phyloP scores from a whole-genome alignment of 495 filamentous ascomycete species.

The Neurospora hispaniola region DNA sequence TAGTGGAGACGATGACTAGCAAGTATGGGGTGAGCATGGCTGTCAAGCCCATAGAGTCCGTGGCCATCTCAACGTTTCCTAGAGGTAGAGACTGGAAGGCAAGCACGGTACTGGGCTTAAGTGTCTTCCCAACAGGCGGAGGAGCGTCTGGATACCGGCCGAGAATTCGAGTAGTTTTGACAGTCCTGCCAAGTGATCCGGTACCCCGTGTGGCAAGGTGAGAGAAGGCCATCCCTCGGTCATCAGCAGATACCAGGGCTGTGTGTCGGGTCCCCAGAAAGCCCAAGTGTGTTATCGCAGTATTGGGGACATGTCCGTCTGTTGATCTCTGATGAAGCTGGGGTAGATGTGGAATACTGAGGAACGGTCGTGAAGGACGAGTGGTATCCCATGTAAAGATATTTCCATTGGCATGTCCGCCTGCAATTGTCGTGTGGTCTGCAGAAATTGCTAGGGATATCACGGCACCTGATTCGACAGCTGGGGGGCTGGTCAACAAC shows the following conservation, averaged over 20 bases:
- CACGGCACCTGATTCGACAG: slow-evolving; percentile 81
- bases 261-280: slow-evolving; percentile 95
- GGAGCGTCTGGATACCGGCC: slow-evolving; percentile 74
- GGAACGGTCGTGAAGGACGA: slow-evolving; percentile 70
- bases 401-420: slow-evolving; percentile 77
- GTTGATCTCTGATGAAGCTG: slow-evolving; percentile 51
- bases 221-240: slow-evolving; percentile 94
- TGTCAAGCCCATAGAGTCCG: slow-evolving; percentile 81
- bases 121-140: slow-evolving; percentile 43
- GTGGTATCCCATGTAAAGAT: slow-evolving; percentile 97
- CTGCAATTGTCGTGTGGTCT: slow-evolving; percentile 83
- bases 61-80: slow-evolving; percentile 80
- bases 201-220: slow-evolving; percentile 88
- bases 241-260: slow-evolving; percentile 94
- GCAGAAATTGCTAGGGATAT: slow-evolving; percentile 85
- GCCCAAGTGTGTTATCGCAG: slow-evolving; percentile 74
- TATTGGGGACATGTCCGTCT: slow-evolving; percentile 75
- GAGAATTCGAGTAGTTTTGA: slow-evolving; percentile 83
- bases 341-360: slow-evolving; percentile 69
- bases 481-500: slow-evolving; percentile 34
- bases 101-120: slow-evolving; percentile 91
- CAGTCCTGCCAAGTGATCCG: slow-evolving; percentile 70
- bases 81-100: slow-evolving; percentile 85
- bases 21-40: slow-evolving; percentile 95
- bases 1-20: slow-evolving; percentile 92